Evolutionary conservation across 768 basidiomycete genomes (phyloP).

Genomic region (Dictyophora rubrovolvata): DNA sequence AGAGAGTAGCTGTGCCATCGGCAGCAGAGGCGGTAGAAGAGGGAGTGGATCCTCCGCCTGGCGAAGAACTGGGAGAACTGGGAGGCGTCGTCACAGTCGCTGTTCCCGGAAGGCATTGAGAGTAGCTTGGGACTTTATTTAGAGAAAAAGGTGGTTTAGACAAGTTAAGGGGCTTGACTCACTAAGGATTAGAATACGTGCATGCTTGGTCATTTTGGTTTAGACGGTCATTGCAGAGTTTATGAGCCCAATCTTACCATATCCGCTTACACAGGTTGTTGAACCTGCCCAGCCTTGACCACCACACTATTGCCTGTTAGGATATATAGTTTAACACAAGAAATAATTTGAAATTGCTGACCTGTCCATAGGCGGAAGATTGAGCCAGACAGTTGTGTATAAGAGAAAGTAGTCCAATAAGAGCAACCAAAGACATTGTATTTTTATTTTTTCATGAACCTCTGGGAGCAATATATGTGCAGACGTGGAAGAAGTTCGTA

Average conservation of each 20-base stretch:
- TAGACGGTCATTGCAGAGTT: slow-evolving; percentile 20
- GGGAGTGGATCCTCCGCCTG: slow-evolving; percentile 12
- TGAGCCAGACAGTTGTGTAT: background rate
- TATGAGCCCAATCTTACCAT: background rate
- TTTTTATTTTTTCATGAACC: background rate
- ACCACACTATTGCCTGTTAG: slow-evolving; percentile 31
- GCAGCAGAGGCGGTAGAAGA: slow-evolving; percentile 13
- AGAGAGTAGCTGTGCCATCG: slow-evolving; percentile 24
- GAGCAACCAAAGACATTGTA: background rate
- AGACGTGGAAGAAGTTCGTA: background rate
- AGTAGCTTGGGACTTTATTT: background rate
- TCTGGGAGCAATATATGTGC: background rate
- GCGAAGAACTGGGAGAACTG: slow-evolving; percentile 13
- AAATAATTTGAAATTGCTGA: background rate
- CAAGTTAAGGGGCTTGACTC: background rate
- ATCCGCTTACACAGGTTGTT: slow-evolving; percentile 28
- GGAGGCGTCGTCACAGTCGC: slow-evolving; percentile 18
- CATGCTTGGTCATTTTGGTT: slow-evolving; percentile 21
- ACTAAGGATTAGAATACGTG: background rate
- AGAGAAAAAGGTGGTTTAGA: background rate
- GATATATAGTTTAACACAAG: background rate
- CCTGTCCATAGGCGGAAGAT: background rate
- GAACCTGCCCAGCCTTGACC: slow-evolving; percentile 43
- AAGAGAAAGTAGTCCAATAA: background rate
- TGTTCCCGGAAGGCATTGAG: slow-evolving; percentile 19